Conservation (phyloP, 441 rosid species). For the Syzygium malaccense region DNA sequence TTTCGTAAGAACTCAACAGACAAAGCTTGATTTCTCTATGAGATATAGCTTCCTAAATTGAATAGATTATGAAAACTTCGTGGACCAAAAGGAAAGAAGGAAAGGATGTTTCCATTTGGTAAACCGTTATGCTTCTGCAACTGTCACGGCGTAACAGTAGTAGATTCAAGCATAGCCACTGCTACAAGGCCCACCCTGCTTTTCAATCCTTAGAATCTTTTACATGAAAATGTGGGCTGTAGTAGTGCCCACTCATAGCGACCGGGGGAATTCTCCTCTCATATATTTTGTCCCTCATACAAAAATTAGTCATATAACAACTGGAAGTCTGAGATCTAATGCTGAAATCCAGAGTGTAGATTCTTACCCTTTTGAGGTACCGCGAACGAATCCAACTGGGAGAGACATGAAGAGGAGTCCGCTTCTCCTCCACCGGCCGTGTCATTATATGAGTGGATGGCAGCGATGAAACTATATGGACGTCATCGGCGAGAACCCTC, state of each 20-base stretch:
- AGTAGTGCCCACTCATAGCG: background rate
- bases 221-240: background rate
- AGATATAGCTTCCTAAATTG: background rate
- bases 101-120: background rate
- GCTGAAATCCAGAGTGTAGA: background rate
- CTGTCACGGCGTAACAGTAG: background rate
- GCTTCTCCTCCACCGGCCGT: slow-evolving; percentile 72
- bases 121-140: background rate
- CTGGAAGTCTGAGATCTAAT: background rate
- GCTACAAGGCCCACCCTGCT: background rate
- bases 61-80: background rate
- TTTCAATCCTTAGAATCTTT: background rate
- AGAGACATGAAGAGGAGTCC: slow-evolving; percentile 66
- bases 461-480: slow-evolving; percentile 68
- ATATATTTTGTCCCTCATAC: background rate
- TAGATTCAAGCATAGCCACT: background rate
- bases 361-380: slow-evolving; percentile 64
- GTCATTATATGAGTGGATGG: slow-evolving; percentile 83
- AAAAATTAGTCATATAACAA: background rate
- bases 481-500: slow-evolving; percentile 63
- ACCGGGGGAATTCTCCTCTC: background rate
- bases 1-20: background rate
- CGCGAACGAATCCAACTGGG: slow-evolving; percentile 90
- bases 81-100: background rate
- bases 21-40: background rate